Evolutionary conservation across 164 flowering plant genomes (phyloP).

Genomic region (Sedum album): DNA sequence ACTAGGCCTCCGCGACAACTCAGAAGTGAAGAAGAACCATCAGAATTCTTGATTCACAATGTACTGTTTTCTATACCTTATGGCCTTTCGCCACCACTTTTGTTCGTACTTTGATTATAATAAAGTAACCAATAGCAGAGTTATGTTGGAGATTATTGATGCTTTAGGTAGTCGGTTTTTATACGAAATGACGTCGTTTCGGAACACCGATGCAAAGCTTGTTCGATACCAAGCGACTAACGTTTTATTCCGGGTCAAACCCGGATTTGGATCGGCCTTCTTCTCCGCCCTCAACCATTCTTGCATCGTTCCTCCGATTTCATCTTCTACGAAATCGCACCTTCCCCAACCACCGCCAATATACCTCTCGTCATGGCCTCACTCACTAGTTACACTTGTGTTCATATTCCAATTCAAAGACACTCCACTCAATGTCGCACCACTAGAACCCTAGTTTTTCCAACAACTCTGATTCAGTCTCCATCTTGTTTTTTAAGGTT

Average conservation of each 20-base stretch:
- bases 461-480: neutral
- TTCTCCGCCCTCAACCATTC: neutral
- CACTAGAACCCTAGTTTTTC: neutral
- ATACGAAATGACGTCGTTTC: no score
- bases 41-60: neutral
- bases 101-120: neutral
- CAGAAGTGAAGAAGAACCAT: conserved; percentile 34
- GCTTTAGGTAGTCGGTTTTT: no score
- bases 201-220: no score
- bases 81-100: neutral
- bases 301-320: neutral
- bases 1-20: conserved; percentile 77
- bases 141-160: no score
- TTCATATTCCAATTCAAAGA: neutral
- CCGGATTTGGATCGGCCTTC: neutral
- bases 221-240: no score
- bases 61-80: neutral
- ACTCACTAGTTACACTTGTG: neutral
- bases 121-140: no score
- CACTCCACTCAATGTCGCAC: neutral
- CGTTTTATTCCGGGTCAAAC: neutral
- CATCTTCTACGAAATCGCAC: neutral
- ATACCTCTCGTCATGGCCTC: neutral
- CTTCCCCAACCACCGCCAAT: neutral
- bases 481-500: neutral